phyloP scores from a whole-genome alignment of 352 stramenopile genomes.

The Peronospora belbahrii region DNA sequence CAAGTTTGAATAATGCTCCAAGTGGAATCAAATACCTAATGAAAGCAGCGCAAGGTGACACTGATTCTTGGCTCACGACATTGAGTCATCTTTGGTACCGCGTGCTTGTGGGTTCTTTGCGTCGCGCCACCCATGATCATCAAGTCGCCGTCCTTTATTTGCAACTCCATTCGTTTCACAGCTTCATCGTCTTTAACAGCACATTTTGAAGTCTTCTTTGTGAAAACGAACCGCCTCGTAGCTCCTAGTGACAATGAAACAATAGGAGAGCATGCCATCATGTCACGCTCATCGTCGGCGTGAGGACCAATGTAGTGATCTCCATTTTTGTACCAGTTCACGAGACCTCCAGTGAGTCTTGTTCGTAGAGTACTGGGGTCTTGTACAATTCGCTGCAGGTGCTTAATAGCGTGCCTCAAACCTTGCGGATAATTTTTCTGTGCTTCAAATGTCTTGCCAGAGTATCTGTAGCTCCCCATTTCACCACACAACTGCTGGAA shows the following conservation, averaged over 20 bases:
- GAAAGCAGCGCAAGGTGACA: slow-evolving; percentile 46
- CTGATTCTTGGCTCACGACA: slow-evolving; percentile 38
- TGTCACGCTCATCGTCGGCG: slow-evolving; percentile 54
- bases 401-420: slow-evolving; percentile 33
- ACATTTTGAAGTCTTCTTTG: slow-evolving; percentile 24
- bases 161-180: slow-evolving; percentile 34
- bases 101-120: slow-evolving; percentile 73
- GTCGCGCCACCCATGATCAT: slow-evolving; percentile 76
- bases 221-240: slow-evolving; percentile 61
- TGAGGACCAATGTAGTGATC: slow-evolving; percentile 80
- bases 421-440: slow-evolving; percentile 31
- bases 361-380: slow-evolving; percentile 19
- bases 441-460: slow-evolving; percentile 44
- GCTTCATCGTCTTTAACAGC: slow-evolving; percentile 5
- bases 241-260: slow-evolving; percentile 65
- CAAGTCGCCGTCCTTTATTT: slow-evolving; percentile 61
- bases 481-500: slow-evolving; percentile 63
- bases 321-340: slow-evolving; percentile 82
- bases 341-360: slow-evolving; percentile 40
- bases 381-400: slow-evolving; percentile 38
- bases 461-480: slow-evolving; percentile 46
- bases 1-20: slow-evolving; percentile 9
- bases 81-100: slow-evolving; percentile 60
- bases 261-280: slow-evolving; percentile 48
- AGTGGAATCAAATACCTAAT: neutral